Conservation (phyloP, 2,329 filamentous ascomycete species). For the Diaporthe batatas region DNA sequence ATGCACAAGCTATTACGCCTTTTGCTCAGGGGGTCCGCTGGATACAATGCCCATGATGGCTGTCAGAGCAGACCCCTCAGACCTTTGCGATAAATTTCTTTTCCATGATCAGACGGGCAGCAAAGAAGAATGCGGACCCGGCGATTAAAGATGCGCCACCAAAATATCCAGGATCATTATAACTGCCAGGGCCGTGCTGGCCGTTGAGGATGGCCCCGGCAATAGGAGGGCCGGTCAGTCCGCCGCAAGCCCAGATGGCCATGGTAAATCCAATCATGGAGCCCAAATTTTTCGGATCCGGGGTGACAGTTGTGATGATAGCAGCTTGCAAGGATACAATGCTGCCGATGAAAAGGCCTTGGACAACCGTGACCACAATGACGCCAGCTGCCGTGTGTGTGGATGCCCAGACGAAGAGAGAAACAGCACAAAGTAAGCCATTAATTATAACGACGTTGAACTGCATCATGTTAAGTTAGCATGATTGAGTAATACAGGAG, state of each 20-base stretch:
- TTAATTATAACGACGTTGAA: conserved; percentile 71
- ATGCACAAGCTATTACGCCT: not conserved
- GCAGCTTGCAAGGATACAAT: conserved; percentile 54
- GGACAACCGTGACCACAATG: conserved; percentile 48
- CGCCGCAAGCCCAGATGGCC: conserved; percentile 57
- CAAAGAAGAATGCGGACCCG: conserved; percentile 38
- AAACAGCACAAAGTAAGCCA: conserved; percentile 67
- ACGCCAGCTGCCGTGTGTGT: conserved; percentile 65
- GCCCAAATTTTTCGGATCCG: conserved; percentile 63
- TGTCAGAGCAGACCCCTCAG: not conserved
- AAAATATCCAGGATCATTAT: conserved; percentile 43
- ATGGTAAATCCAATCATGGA: conserved; percentile 66
- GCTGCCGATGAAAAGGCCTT: conserved; percentile 49
- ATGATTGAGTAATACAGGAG: not conserved
- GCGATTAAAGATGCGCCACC: conserved; percentile 40
- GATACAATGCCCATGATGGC: not conserved
- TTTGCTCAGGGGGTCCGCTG: not conserved
- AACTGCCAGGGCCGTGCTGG: conserved; percentile 48
- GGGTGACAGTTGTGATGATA: conserved; percentile 46
- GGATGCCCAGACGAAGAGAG: conserved; percentile 70
- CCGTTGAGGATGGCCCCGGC: conserved; percentile 53
- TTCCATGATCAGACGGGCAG: conserved; percentile 33
- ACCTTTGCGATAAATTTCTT: conserved; percentile 31
- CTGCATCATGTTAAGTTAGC: not conserved
- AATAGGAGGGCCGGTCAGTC: conserved; percentile 60